Base-by-base conservation (phyloP, 116 monocot species). In the Phalaenopsis hybrid region DNA sequence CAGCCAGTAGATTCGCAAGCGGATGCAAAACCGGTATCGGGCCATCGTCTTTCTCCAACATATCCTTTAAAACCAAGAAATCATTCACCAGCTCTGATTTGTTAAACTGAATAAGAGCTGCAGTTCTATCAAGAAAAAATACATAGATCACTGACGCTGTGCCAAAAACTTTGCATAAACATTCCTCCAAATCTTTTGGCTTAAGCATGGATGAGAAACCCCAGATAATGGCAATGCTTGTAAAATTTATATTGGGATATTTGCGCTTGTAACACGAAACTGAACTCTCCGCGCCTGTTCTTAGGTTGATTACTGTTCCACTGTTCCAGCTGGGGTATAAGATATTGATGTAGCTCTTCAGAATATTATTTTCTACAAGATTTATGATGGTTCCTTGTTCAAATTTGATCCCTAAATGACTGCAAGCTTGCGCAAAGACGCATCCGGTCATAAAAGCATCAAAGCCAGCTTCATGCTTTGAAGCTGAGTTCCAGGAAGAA, bases 361-460 rank as follows among this genome's bases (percentile, higher is more conserved):
- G 86, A 74, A 84, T 92, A 34, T 75, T 86, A 81, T 90, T 87
- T 57, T 28, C 81, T 28, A 74, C 43, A 41, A 95, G 81, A 81
- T 87, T 75, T 20, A 55, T 74, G 69, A 70, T 57, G 20, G 90
- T 83, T 34, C 78, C 74, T 74, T 46, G 77, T 51, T 95, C 86
- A 78, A 95, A 93, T 81, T 99, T 91, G 78, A 99, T 80, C 69
- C 93, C 92, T 77, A 95, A 85, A 85, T 91, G 88, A 76, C 78
- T 76, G 75, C 95, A 95, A 51, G 87, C 82, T 85, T 99, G 95
- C 50, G 88, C 92, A 82, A 99, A 95, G 6, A 99, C 85, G 80
- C 99, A 93, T 52, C 99, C 99, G 16, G 99, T 99, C 99, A 99
- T 99, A 69, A 95, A 95, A 78, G 95, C 99, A 91, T 95, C 99